Evolutionary conservation across 495 filamentous ascomycete genomes (phyloP).

Genomic region (Delitschia confertaspora): DNA sequence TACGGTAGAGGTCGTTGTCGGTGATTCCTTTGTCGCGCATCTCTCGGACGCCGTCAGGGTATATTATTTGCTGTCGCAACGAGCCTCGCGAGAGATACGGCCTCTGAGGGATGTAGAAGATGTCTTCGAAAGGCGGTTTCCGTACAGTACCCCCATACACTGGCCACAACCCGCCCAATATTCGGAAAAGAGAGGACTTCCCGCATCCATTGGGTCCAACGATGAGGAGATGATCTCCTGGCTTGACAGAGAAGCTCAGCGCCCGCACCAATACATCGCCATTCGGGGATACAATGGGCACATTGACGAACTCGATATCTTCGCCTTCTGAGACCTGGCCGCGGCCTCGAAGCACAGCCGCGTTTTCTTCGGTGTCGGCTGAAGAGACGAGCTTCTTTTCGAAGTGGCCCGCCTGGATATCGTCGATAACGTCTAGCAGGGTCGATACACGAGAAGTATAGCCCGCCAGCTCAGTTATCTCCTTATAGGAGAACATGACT

Average conservation of each 20-base stretch:
- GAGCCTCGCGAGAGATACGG: constrained; percentile 85
- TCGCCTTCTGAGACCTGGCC: constrained; percentile 68
- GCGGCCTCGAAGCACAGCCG: constrained; percentile 67
- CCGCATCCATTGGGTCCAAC: constrained; percentile 96
- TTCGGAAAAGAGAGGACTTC: constrained; percentile 90
- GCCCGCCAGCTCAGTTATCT: constrained; percentile 87
- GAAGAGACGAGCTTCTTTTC: constrained; percentile 94
- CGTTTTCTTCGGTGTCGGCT: constrained; percentile 65
- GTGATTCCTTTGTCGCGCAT: constrained; percentile 80
- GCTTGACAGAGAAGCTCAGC: constrained; percentile 76
- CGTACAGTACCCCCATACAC: constrained; percentile 90
- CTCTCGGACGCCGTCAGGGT: constrained; percentile 78
- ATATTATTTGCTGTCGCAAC: constrained; percentile 90
- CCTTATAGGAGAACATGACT: constrained; percentile 97
- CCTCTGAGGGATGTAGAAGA: constrained; percentile 97
- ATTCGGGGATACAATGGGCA: constrained; percentile 96
- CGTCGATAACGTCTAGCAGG: constrained; percentile 87
- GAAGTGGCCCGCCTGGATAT: constrained; percentile 77
- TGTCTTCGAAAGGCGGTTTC: constrained; percentile 79
- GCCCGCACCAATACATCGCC: constrained; percentile 80
- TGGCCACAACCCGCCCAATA: constrained; percentile 95
- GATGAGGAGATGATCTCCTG: constrained; percentile 84
- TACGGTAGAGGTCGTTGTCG: constrained; percentile 67
- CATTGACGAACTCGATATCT: constrained; percentile 78
- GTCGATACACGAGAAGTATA: constrained; percentile 88